Percentiles rank a stretch among this genome's conserved stretches.
Evolutionary conservation across 2,329 filamentous ascomycete genomes (phyloP).

Genomic region (Aspergillus niger): DNA sequence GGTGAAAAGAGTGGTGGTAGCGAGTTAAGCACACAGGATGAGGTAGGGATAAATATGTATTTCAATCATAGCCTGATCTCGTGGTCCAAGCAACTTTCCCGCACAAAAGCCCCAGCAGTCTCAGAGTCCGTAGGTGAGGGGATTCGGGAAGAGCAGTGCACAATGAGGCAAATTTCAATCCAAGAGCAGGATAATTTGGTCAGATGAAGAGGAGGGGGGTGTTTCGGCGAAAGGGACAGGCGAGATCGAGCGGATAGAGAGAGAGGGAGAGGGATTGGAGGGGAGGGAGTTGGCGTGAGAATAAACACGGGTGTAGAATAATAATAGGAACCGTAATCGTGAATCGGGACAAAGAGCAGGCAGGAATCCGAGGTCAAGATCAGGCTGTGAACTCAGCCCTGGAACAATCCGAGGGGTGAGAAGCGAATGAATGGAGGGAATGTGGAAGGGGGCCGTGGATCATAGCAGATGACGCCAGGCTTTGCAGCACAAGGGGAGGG

Average conservation of each 20-base stretch:
- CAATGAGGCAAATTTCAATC: constrained; percentile 7
- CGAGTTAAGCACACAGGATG: constrained; percentile 9
- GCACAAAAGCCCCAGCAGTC: neutral
- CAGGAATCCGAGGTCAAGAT: constrained; percentile 1
- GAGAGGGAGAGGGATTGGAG: neutral
- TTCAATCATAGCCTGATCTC: constrained; percentile 13
- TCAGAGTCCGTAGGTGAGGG: neutral
- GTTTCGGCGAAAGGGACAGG: constrained; percentile 8
- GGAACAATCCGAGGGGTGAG: constrained; percentile 7
- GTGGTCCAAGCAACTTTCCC: neutral
- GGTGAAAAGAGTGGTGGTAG: constrained; percentile 9
- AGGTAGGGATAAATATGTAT: constrained; percentile 15
- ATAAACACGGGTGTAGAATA: neutral
- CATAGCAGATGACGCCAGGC: constrained; percentile 21
- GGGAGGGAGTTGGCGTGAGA: neutral
- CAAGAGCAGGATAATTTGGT: constrained; percentile 1
- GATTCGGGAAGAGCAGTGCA: neutral
- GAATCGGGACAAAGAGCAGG: constrained; percentile 5
- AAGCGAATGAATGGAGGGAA: constrained; percentile 14
- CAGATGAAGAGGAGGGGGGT: constrained; percentile 1
- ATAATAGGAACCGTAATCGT: neutral
- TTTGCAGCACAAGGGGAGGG: neutral
- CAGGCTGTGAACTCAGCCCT: constrained; percentile 3
- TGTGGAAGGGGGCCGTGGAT: constrained; percentile 18
- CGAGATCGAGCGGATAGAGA: neutral